Conservation (phyloP, 1,284 basidiomycete species). For the Jaminaea rosea region DNA sequence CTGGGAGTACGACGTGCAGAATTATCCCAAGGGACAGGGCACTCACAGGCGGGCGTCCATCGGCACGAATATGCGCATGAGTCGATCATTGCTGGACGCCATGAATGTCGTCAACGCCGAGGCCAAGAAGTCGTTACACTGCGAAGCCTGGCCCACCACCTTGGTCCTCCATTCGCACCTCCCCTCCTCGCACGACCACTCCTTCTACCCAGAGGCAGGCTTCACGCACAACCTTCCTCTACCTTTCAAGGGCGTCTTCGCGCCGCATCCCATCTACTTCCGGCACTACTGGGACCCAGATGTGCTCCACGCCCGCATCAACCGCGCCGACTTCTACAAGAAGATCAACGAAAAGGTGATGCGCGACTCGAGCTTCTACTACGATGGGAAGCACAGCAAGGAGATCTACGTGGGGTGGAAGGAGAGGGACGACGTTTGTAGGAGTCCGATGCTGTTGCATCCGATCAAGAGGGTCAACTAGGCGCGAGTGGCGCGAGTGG, state of each 20-base stretch:
- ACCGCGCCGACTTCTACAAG: constrained; percentile 44
- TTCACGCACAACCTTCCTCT: constrained; percentile 44
- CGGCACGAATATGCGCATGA: constrained; percentile 47
- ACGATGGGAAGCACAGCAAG: constrained; percentile 41
- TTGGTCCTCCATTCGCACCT: constrained; percentile 45
- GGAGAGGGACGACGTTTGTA: constrained; percentile 39
- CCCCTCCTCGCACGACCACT: constrained; percentile 38
- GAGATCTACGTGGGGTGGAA: constrained; percentile 47
- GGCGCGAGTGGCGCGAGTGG: too few relatives aligned
- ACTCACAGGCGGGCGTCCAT: constrained; percentile 45
- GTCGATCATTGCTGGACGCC: constrained; percentile 41
- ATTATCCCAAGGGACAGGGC: constrained; percentile 38
- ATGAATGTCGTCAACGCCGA: constrained; percentile 48
- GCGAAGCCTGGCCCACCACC: constrained; percentile 46
- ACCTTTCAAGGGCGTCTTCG: constrained; percentile 47
- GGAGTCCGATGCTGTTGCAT: constrained; percentile 42
- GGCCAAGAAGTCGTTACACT: constrained; percentile 45
- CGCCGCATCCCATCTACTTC: constrained; percentile 46
- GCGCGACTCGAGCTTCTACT: constrained; percentile 45
- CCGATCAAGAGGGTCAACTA: constrained; percentile 42
- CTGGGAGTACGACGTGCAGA: constrained; percentile 47
- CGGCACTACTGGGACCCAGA: constrained; percentile 43
- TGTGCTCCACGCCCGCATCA: constrained; percentile 41
- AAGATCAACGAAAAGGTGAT: constrained; percentile 46
- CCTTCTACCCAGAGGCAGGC: constrained; percentile 44